A percentile compares a stretch with the other conserved stretches of the same genome.
phyloP scores from a whole-genome alignment of 1,139 yeast genomes.

The Nakaseomyces sp. region DNA sequence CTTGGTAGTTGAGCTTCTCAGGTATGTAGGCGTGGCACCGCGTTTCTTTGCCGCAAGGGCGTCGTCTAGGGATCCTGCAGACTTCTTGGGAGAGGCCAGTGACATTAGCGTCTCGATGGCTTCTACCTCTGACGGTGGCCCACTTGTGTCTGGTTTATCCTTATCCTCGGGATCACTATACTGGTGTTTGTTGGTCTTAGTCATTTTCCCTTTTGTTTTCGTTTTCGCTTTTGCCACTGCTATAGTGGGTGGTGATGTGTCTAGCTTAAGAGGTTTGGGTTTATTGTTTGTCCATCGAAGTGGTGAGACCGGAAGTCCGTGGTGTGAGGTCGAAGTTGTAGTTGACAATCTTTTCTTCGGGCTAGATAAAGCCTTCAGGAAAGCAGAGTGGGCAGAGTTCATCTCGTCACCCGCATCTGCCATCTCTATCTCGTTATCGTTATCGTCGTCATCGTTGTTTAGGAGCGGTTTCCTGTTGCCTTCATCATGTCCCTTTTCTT shows the following conservation, averaged over 20 bases:
- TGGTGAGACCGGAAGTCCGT: slow-evolving; percentile 9
- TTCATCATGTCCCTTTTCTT: neutral
- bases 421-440: slow-evolving; percentile 4
- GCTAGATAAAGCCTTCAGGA: slow-evolving; percentile 32
- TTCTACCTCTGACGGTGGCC: slow-evolving; percentile 35
- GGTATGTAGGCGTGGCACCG: neutral
- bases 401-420: slow-evolving; percentile 13
- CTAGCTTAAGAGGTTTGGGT: slow-evolving; percentile 4
- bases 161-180: slow-evolving; percentile 4
- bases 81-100: slow-evolving; percentile 36
- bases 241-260: neutral
- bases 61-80: slow-evolving; percentile 12
- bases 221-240: too few species aligned
- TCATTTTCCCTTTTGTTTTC: neutral
- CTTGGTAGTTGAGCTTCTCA: neutral
- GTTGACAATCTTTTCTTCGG: slow-evolving; percentile 13
- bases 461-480: neutral
- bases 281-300: slow-evolving; percentile 11
- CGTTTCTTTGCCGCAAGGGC: slow-evolving; percentile 8
- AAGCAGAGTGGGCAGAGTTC: slow-evolving; percentile 34
- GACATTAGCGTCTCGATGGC: slow-evolving; percentile 42
- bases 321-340: slow-evolving; percentile 13
- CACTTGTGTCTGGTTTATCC: slow-evolving; percentile 8
- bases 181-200: too few species aligned
- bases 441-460: slow-evolving; percentile 5